These are phyloP conservation scores for Aspergillus brasiliensis DNA, from an alignment of 2,329 filamentous ascomycete genomes.

Conservation along the genomic window DNA sequence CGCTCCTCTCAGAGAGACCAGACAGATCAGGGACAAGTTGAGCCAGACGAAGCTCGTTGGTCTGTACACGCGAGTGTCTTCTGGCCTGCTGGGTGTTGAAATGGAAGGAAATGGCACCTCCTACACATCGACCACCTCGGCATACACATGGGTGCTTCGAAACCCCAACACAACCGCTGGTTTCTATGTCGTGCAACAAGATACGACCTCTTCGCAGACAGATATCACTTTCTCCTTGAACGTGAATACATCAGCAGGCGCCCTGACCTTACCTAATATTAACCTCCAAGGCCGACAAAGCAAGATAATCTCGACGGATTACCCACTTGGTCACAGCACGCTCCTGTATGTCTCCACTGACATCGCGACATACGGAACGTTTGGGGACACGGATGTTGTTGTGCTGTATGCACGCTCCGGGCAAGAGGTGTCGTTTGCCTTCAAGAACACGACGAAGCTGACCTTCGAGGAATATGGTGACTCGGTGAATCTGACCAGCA, in stretches of 20 bases:
- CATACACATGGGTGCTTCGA: conserved; percentile 56
- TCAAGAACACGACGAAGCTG: conserved; percentile 43
- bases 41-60: conserved; percentile 59
- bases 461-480: conserved; percentile 47
- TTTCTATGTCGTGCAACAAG: conserved; percentile 56
- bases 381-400: conserved; percentile 45
- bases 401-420: conserved; percentile 54
- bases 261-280: conserved; percentile 44
- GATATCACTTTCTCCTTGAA: conserved; percentile 52
- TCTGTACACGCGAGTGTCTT: conserved; percentile 56
- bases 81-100: conserved; percentile 53
- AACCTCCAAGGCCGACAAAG: conserved; percentile 55
- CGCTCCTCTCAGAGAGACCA: conserved; percentile 57
- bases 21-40: conserved; percentile 56
- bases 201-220: conserved; percentile 46
- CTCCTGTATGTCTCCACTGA: conserved; percentile 57
- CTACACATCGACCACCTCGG: conserved; percentile 43
- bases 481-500: conserved; percentile 31
- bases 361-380: conserved; percentile 49
- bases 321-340: conserved; percentile 48
- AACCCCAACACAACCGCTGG: conserved; percentile 54
- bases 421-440: conserved; percentile 54
- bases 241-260: conserved; percentile 52
- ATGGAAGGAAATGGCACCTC: conserved; percentile 60
- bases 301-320: conserved; percentile 59